phyloP scores from a whole-genome alignment of 2,329 filamentous ascomycete genomes.

The Botryotinia globosa region DNA sequence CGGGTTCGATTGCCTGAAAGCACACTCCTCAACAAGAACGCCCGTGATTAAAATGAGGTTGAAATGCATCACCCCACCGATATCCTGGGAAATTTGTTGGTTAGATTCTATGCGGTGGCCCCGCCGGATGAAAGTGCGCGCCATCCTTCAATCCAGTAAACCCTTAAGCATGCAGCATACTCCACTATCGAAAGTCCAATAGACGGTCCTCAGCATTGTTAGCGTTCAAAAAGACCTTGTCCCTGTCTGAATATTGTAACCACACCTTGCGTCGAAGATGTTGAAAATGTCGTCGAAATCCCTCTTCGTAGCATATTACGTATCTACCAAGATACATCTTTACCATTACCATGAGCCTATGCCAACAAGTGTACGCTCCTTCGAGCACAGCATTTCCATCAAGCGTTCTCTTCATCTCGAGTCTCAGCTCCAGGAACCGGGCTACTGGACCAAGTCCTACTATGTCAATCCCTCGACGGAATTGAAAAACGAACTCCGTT shows the following conservation, averaged over 20 bases:
- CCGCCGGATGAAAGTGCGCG: not conserved
- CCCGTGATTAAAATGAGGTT: not conserved
- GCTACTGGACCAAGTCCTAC: not conserved
- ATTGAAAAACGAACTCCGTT: not conserved
- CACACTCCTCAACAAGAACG: not conserved
- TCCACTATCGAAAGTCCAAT: constrained; percentile 10
- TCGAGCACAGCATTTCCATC: not conserved
- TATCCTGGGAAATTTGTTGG: not conserved
- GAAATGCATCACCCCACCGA: not conserved
- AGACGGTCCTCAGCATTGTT: not conserved
- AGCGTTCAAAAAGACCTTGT: constrained; percentile 1
- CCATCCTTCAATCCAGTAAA: not conserved
- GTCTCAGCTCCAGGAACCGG: not conserved
- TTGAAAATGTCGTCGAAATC: not conserved
- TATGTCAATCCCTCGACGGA: not conserved
- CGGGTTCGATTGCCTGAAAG: not conserved
- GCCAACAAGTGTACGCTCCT: not conserved
- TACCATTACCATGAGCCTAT: not conserved
- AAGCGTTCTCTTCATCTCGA: not conserved
- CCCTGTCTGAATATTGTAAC: constrained; percentile 12
- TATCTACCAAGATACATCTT: not conserved
- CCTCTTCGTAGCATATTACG: not conserved
- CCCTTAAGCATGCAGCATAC: not conserved
- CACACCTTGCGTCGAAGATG: constrained; percentile 4
- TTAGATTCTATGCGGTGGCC: constrained; percentile 6